Percentiles rank a stretch among this genome's conserved stretches.
Evolutionary conservation across 495 filamentous ascomycete species (phyloP).

Genomic region (Achaetomiella virescens): DNA sequence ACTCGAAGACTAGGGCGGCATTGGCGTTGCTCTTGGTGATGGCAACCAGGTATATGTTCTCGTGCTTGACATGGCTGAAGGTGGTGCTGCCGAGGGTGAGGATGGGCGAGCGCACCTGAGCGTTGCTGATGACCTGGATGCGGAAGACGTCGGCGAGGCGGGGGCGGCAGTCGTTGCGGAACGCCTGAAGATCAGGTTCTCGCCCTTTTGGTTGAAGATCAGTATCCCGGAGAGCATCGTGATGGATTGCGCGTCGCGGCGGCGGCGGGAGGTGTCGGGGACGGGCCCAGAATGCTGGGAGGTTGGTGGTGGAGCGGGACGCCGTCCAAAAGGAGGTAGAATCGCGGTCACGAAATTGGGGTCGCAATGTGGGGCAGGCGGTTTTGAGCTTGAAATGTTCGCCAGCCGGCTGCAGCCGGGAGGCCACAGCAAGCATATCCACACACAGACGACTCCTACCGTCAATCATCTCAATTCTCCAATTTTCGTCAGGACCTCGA

Average conservation of each 20-base stretch:
- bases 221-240: conserved; percentile 94
- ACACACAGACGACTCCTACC: no score
- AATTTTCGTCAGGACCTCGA: no score
- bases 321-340: not conserved
- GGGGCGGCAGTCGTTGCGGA: conserved; percentile 94
- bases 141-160: conserved; percentile 98
- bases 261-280: not conserved
- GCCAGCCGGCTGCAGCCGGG: no score
- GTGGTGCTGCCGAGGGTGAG: conserved; percentile 95
- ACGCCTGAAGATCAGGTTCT: conserved; percentile 99
- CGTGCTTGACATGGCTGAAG: conserved; percentile 98
- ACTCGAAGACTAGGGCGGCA: conserved; percentile 97
- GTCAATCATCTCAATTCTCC: no score
- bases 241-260: conserved; percentile 11
- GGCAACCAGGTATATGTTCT: conserved; percentile 97
- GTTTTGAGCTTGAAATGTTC: no score
- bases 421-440: no score
- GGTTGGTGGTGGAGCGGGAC: not conserved
- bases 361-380: not conserved
- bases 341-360: not conserved
- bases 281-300: not conserved
- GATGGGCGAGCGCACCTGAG: conserved; percentile 95
- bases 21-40: conserved; percentile 99
- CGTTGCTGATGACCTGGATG: conserved; percentile 98
- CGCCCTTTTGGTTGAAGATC: conserved; percentile 98